A percentile compares a stretch with the other conserved stretches of the same genome.
Conservation (phyloP, 495 filamentous ascomycete species). For the Daldinia childiae region DNA sequence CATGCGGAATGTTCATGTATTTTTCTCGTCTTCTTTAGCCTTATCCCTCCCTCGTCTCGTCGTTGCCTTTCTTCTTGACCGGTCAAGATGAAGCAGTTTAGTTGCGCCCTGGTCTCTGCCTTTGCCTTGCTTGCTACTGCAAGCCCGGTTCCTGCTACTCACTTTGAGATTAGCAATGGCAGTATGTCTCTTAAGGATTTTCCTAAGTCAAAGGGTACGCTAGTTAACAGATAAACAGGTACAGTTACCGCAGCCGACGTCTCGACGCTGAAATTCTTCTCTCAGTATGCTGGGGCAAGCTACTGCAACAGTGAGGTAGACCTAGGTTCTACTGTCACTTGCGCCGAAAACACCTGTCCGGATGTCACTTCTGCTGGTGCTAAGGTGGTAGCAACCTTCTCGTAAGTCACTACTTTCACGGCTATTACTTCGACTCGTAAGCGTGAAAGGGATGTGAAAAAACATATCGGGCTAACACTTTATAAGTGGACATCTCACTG, state of each 20-base stretch:
- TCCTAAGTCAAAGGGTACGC: neutral
- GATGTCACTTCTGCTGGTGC: conserved; percentile 66
- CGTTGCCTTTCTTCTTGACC: neutral
- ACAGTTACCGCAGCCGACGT: conserved; percentile 51
- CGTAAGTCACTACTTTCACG: conserved; percentile 54
- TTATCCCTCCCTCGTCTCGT: neutral
- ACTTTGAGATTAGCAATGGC: neutral
- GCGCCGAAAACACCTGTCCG: conserved; percentile 68
- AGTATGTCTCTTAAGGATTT: conserved; percentile 15
- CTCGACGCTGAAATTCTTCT: conserved; percentile 66
- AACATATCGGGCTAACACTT: neutral
- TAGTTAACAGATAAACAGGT: conserved; percentile 29
- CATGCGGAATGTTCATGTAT: neutral
- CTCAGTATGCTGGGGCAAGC: conserved; percentile 74
- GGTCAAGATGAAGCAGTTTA: conserved; percentile 38
- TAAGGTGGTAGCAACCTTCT: conserved; percentile 64
- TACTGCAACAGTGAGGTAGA: conserved; percentile 70
- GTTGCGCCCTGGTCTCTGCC: conserved; percentile 29
- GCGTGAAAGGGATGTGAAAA: neutral
- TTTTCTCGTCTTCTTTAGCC: neutral
- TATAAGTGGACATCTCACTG: conserved; percentile 62
- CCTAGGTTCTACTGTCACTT: conserved; percentile 64
- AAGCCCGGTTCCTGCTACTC: conserved; percentile 18
- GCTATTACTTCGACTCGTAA: neutral
- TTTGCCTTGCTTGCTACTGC: conserved; percentile 27